Conservation (phyloP, 164 flowering plant genomes). For the Vitis rupestris region DNA sequence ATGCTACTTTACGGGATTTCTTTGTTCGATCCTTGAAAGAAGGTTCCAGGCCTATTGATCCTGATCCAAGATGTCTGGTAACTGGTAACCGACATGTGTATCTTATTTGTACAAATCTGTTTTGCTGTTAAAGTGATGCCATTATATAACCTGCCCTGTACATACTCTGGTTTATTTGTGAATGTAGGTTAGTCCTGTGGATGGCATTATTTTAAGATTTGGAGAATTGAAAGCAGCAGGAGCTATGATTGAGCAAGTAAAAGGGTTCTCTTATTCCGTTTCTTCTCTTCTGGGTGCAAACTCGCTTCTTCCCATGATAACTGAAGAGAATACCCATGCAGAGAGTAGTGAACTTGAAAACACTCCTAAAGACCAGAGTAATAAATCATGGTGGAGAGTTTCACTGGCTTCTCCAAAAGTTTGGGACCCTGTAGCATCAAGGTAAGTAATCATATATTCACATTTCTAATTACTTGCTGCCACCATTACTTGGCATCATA, state of each 20-base stretch:
- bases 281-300: conserved; percentile 81
- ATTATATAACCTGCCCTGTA: background rate
- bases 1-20: conserved; percentile 75
- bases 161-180: background rate
- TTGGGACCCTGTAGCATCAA: conserved; percentile 42
- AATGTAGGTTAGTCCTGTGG: conserved; percentile 89
- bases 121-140: background rate
- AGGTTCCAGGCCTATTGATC: conserved; percentile 80
- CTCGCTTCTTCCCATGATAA: conserved; percentile 51
- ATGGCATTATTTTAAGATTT: conserved; percentile 78
- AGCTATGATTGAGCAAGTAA: conserved; percentile 96
- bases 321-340: conserved; percentile 29
- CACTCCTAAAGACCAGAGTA: conserved; percentile 23
- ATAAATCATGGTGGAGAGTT: conserved; percentile 85
- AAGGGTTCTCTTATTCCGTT: conserved; percentile 87
- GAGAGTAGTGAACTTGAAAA: conserved; percentile 29
- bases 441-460: conserved; percentile 59
- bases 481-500: background rate
- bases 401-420: conserved; percentile 85
- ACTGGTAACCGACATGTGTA: conserved; percentile 67
- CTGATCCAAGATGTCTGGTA: conserved; percentile 89
- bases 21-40: conserved; percentile 77
- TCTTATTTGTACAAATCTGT: conserved; percentile 7
- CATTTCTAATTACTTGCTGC: background rate
- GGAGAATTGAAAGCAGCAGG: conserved; percentile 84